A percentile compares a stretch with the other conserved stretches of the same genome.
Evolutionary conservation across 1,139 yeast genomes (phyloP).

Genomic region (Nadsonia starkeyi-henricii): DNA sequence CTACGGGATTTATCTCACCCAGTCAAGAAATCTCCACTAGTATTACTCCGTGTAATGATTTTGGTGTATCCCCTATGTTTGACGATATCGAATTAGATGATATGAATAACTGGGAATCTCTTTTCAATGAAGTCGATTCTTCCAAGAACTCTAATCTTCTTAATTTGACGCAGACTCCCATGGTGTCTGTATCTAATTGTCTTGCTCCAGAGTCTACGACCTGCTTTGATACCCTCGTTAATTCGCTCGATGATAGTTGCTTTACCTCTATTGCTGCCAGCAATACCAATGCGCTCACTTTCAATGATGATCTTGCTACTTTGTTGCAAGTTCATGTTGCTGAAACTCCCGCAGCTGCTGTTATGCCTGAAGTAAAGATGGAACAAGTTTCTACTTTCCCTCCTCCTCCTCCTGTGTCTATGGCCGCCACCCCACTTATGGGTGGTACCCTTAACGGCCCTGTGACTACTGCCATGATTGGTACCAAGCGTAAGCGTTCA

Average conservation of each 20-base stretch:
- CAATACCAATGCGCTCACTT: slow-evolving; percentile 3
- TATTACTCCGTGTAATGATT: slow-evolving; percentile 10
- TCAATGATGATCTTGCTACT: slow-evolving; percentile 6
- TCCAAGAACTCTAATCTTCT: slow-evolving; percentile 2
- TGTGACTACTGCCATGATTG: slow-evolving; percentile 4
- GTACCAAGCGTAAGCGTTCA: slow-evolving; percentile 7
- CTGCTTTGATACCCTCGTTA: no score
- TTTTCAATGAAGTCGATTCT: slow-evolving; percentile 15
- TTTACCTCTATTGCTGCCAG: not conserved
- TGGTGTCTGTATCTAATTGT: slow-evolving; percentile 3
- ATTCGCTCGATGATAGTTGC: no score
- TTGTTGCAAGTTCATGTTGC: not conserved
- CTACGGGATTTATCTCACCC: slow-evolving; percentile 21
- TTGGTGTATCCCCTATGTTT: slow-evolving; percentile 23
- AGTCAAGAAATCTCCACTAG: slow-evolving; percentile 17
- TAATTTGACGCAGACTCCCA: slow-evolving; percentile 1
- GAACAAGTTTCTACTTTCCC: not conserved
- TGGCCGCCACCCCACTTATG: no score
- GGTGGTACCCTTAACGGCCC: slow-evolving; percentile 5
- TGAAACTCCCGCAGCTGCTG: not conserved
- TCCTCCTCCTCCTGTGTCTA: slow-evolving; percentile 1
- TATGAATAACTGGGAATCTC: slow-evolving; percentile 21
- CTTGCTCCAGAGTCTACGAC: not conserved
- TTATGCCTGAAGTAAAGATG: not conserved
- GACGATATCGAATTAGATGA: slow-evolving; percentile 21